phyloP scores from a whole-genome alignment of 768 basidiomycete genomes.

The Lactarius deliciosus region DNA sequence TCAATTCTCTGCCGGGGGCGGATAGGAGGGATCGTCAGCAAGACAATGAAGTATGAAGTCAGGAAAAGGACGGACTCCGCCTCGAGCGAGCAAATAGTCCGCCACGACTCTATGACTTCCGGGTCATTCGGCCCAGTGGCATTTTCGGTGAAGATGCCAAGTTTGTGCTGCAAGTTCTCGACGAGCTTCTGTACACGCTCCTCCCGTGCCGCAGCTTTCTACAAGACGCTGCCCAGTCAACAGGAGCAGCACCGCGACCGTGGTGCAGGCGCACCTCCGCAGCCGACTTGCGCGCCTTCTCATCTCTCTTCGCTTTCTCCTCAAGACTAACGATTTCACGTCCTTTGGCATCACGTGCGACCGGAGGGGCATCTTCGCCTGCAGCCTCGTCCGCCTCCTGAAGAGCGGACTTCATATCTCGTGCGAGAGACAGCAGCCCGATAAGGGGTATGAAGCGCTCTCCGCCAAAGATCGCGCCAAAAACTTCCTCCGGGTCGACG shows the following conservation, averaged over 20 bases:
- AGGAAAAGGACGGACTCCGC: conserved; percentile 61
- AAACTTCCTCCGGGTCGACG: conserved; percentile 79
- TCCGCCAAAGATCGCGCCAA: conserved; percentile 84
- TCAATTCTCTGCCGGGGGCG: conserved; percentile 57
- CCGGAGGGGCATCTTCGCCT: conserved; percentile 40
- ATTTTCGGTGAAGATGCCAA: conserved; percentile 85
- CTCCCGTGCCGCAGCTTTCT: conserved; percentile 81
- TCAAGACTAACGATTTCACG: conserved; percentile 41
- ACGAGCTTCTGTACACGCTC: conserved; percentile 75
- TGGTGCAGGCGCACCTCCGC: conserved; percentile 57
- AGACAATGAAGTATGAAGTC: neutral
- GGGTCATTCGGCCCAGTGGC: conserved; percentile 66
- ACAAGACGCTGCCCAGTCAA: conserved; percentile 27
- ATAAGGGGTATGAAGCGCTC: conserved; percentile 85
- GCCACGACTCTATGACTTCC: conserved; percentile 71
- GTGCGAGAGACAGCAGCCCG: conserved; percentile 81
- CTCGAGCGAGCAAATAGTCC: conserved; percentile 75
- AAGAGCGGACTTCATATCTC: conserved; percentile 90
- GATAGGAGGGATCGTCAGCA: neutral
- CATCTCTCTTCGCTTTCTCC: conserved; percentile 52
- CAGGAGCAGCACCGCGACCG: conserved; percentile 8
- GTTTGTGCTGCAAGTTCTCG: conserved; percentile 75
- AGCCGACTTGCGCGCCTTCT: conserved; percentile 61
- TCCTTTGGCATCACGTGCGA: conserved; percentile 53
- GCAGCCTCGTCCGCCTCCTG: conserved; percentile 79